Percentiles rank a stretch among this genome's conserved stretches.
These are phyloP conservation scores for Penicillium sp. DNA, from an alignment of 2,329 filamentous ascomycete genomes.

Conservation along the genomic window DNA sequence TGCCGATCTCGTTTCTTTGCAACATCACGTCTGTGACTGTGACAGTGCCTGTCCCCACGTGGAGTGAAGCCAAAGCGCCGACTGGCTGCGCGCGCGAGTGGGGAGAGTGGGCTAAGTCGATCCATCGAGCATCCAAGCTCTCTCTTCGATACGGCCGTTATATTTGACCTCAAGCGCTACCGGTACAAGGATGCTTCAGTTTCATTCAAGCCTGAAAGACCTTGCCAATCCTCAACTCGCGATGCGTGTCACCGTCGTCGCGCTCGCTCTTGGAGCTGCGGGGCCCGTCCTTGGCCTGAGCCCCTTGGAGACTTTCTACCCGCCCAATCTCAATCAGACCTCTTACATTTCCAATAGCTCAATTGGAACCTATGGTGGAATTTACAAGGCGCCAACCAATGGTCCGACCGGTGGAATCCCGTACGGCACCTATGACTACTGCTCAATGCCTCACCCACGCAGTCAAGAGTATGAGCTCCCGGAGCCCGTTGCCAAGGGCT, in stretches of 20 bases:
- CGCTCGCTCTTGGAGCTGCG: constrained; percentile 6
- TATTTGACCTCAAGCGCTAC: neutral
- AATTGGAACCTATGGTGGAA: constrained; percentile 38
- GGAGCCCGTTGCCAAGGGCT: constrained; percentile 25
- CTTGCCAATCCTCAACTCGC: neutral
- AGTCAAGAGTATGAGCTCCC: constrained; percentile 33
- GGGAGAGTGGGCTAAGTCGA: neutral
- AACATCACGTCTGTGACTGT: neutral
- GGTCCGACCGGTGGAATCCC: constrained; percentile 21
- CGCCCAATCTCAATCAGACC: constrained; percentile 36
- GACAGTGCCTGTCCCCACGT: constrained; percentile 12
- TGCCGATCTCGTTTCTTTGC: neutral
- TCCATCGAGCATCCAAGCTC: constrained; percentile 2
- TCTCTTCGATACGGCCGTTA: constrained; percentile 1
- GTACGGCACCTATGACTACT: constrained; percentile 41
- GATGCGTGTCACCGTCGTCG: constrained; percentile 10
- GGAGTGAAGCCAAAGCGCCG: constrained; percentile 6
- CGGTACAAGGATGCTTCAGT: neutral
- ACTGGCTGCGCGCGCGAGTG: constrained; percentile 9
- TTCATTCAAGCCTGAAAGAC: neutral
- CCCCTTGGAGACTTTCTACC: constrained; percentile 34
- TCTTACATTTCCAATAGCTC: constrained; percentile 38
- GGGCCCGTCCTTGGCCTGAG: constrained; percentile 9
- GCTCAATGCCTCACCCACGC: constrained; percentile 42
- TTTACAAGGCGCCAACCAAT: constrained; percentile 31